A percentile compares a stretch with the other conserved stretches of the same genome.
phyloP scores from a whole-genome alignment of 352 stramenopile species.

The Aphanomyces invadans region DNA sequence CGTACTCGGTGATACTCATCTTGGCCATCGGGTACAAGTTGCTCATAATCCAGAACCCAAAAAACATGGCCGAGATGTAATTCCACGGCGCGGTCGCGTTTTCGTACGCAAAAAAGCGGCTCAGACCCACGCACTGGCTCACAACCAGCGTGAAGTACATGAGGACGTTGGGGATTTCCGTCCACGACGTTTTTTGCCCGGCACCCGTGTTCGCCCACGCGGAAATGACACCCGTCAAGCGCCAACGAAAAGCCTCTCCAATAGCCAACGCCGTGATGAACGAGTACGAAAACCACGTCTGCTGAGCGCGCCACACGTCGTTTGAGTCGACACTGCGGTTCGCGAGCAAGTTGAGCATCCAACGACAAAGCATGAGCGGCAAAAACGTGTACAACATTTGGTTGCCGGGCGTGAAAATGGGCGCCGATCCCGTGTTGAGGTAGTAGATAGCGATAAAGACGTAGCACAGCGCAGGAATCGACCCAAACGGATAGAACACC shows the following conservation, averaged over 20 bases:
- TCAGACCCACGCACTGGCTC: conserved; percentile 13
- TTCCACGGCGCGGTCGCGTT: conserved; percentile 25
- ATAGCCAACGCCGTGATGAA: conserved; percentile 23
- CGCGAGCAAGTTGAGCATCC: conserved; percentile 25
- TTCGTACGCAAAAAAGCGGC: conserved; percentile 23
- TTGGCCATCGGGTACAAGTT: conserved; percentile 26
- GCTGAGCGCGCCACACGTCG: conserved; percentile 25
- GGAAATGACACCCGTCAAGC: conserved; percentile 12
- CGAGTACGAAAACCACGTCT: conserved; percentile 25
- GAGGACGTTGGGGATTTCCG: conserved; percentile 24
- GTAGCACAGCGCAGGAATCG: conserved; percentile 25
- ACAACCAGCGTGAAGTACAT: conserved; percentile 20
- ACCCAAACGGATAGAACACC: conserved; percentile 25
- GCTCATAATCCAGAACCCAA: conserved; percentile 24
- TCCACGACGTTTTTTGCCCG: conserved; percentile 26
- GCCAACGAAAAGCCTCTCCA: conserved; percentile 14
- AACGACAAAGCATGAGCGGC: conserved; percentile 21
- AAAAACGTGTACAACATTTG: conserved; percentile 23
- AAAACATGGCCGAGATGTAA: conserved; percentile 25
- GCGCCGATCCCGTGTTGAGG: conserved; percentile 16
- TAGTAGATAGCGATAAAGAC: conserved; percentile 25
- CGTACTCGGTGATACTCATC: conserved; percentile 25
- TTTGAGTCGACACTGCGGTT: conserved; percentile 24
- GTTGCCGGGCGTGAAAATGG: conserved; percentile 22
- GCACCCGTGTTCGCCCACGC: conserved; percentile 23